Evolutionary conservation across 306 rosid species (phyloP).

Genomic region (Neltuma alba): DNA sequence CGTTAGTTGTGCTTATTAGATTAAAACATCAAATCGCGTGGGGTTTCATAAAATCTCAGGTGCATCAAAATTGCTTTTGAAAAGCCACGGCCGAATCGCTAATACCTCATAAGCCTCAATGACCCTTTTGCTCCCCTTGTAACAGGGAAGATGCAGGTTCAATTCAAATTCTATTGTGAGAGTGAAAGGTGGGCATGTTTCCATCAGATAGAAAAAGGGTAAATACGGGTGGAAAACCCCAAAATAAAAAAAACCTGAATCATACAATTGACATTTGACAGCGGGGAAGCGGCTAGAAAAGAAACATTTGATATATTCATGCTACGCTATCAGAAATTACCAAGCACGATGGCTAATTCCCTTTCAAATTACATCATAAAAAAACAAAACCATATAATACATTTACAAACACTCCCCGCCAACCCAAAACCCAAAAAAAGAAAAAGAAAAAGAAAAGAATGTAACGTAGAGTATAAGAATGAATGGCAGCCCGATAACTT

Average conservation of each 20-base stretch:
- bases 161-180: background rate
- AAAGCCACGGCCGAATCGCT: background rate
- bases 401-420: constrained; percentile 32
- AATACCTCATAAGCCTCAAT: background rate
- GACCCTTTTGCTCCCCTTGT: background rate
- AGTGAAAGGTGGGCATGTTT: background rate
- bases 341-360: constrained; percentile 15
- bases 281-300: constrained; percentile 20
- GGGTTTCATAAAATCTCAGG: background rate
- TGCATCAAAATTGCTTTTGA: background rate
- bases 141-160: background rate
- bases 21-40: background rate
- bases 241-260: background rate
- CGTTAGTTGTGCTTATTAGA: too few species aligned
- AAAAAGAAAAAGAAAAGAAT: constrained; percentile 22
- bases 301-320: constrained; percentile 35
- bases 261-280: constrained; percentile 8
- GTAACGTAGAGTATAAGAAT: constrained; percentile 36
- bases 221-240: background rate
- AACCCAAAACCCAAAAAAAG: background rate
- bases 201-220: background rate
- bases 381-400: constrained; percentile 46
- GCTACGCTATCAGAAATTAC: constrained; percentile 33
- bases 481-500: constrained; percentile 40
- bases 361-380: constrained; percentile 38